Percentiles rank a stretch among this genome's conserved stretches.
These are phyloP conservation scores for Zygoascus meyerae DNA, from an alignment of 1,139 yeast genomes.

Conservation along the genomic window DNA sequence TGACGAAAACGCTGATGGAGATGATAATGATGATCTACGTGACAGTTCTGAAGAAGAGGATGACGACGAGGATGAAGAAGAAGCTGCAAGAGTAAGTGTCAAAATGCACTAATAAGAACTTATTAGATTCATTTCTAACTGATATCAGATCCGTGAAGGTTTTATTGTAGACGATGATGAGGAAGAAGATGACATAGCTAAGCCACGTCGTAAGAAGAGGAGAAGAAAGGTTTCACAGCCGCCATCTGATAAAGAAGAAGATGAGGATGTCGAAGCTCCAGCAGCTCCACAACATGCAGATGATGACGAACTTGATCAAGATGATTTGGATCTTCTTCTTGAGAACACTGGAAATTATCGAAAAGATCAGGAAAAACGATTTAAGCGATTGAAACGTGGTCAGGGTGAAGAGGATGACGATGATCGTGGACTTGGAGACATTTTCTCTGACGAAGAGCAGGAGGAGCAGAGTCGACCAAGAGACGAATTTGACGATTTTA, in stretches of 20 bases:
- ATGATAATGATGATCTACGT: slow-evolving; percentile 15
- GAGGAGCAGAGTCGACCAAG: slow-evolving; percentile 37
- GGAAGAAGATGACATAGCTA: slow-evolving; percentile 38
- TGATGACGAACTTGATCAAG: slow-evolving; percentile 81
- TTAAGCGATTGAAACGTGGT: slow-evolving; percentile 75
- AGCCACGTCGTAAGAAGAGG: slow-evolving; percentile 23
- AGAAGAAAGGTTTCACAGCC: slow-evolving; percentile 17
- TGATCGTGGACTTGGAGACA: slow-evolving; percentile 55
- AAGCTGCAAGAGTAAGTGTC: slow-evolving; percentile 33
- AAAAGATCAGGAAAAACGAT: slow-evolving; percentile 36
- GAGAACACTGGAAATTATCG: slow-evolving; percentile 74
- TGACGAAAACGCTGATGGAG: slow-evolving; percentile 18
- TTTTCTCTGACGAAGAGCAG: slow-evolving; percentile 81
- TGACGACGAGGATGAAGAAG: slow-evolving; percentile 42
- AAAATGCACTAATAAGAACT: too few relatives aligned
- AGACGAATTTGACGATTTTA: slow-evolving; percentile 93
- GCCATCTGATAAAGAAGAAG: slow-evolving; percentile 11
- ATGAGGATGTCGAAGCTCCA: slow-evolving; percentile 15
- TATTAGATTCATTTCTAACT: neutral
- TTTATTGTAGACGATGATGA: slow-evolving; percentile 77
- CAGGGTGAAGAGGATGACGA: slow-evolving; percentile 33
- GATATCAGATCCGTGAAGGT: slow-evolving; percentile 68
- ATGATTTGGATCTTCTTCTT: slow-evolving; percentile 83
- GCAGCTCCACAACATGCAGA: slow-evolving; percentile 16
- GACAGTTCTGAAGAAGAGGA: slow-evolving; percentile 40